These are phyloP conservation scores for Ambispora gerdemannii DNA, from an alignment of 192 early-diverging fungal genomes.

Conservation along the genomic window DNA sequence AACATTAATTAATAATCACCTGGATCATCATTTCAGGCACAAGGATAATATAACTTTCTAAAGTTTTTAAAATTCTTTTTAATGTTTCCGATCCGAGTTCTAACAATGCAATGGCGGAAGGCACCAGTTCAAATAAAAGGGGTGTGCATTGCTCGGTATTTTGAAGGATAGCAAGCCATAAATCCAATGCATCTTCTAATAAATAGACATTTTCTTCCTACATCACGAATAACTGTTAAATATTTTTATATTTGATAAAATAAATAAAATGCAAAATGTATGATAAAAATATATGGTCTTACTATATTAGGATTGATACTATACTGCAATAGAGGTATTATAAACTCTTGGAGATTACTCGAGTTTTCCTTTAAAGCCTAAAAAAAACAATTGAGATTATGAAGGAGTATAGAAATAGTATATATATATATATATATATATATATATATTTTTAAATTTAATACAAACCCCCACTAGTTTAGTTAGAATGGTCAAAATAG, in stretches of 20 bases:
- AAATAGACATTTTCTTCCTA: conserved; percentile 74
- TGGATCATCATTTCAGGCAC: conserved; percentile 54
- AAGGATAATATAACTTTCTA: conserved; percentile 83
- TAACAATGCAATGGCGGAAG: conserved; percentile 58
- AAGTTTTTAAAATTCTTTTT: conserved; percentile 70
- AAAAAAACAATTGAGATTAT: conserved; percentile 20
- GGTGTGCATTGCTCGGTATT: conserved; percentile 54
- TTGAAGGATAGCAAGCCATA: conserved; percentile 82
- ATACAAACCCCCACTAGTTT: conserved; percentile 64
- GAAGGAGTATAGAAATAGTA: not conserved
- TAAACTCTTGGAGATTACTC: conserved; percentile 63
- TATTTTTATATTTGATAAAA: too few relatives aligned
- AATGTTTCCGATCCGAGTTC: conserved; percentile 75
- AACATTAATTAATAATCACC: conserved; percentile 35
- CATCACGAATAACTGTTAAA: conserved; percentile 18
- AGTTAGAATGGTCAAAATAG: conserved; percentile 73
- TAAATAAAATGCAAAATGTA: too few relatives aligned
- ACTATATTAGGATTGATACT: conserved; percentile 65
- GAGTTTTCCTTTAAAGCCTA: conserved; percentile 70
- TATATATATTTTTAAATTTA: not conserved
- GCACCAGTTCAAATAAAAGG: conserved; percentile 58
- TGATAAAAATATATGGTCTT: too few relatives aligned
- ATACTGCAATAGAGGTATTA: conserved; percentile 72
- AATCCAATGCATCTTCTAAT: conserved; percentile 86
- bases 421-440: not conserved